phyloP scores from a whole-genome alignment of 148 eudicot genomes.

The Nepenthes gracilis region DNA sequence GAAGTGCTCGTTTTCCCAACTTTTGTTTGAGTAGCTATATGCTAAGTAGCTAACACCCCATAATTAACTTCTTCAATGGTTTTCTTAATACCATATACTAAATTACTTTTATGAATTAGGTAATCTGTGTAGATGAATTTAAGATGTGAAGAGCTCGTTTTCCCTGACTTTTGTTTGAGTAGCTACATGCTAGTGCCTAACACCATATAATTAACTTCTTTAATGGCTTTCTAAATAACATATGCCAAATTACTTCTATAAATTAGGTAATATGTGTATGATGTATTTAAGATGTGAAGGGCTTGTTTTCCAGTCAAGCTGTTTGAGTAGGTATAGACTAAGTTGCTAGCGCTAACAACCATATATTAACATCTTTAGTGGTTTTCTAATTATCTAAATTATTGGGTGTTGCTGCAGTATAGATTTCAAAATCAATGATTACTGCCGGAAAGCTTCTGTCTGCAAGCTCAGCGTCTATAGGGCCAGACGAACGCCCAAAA shows the following conservation, averaged over 20 bases:
- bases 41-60: too few species aligned
- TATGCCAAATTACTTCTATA: not conserved
- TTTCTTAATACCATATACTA: not conserved
- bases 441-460: conserved; percentile 58
- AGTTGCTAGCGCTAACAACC: not conserved
- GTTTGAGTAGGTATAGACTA: not conserved
- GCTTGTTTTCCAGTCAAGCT: too few species aligned
- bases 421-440: conserved; percentile 89
- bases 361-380: too few species aligned
- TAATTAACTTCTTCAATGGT: not conserved
- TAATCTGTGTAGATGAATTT: not conserved
- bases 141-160: not conserved
- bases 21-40: not conserved
- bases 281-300: not conserved
- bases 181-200: too few species aligned
- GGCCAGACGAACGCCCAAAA: conserved; percentile 29
- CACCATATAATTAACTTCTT: too few species aligned
- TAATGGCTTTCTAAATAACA: not conserved
- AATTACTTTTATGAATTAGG: not conserved
- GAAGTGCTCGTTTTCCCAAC: too few species aligned
- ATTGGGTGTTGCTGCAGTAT: conserved; percentile 14
- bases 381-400: not conserved
- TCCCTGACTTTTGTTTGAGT: not conserved
- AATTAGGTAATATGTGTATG: not conserved
- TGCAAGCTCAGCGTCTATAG: conserved; percentile 27